Conservation (phyloP, 73 alveolate genomes). For the Paramecium octaurelia region DNA sequence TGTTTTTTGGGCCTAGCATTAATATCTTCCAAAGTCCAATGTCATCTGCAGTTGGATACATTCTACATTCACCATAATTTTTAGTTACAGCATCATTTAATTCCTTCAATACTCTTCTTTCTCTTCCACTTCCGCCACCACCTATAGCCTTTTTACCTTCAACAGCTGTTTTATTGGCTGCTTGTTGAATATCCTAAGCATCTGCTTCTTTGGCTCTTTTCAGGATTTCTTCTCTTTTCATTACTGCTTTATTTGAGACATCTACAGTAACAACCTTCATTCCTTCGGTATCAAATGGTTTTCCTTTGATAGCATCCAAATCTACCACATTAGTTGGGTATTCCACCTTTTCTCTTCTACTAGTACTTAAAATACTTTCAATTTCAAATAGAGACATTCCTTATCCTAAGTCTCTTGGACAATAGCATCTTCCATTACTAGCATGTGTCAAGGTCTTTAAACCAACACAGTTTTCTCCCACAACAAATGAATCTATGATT, state of each 20-base stretch:
- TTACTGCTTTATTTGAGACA: background rate
- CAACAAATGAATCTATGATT: constrained; percentile 62
- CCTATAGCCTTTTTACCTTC: background rate
- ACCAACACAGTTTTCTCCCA: constrained; percentile 50
- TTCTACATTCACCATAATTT: background rate
- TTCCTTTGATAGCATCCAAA: background rate
- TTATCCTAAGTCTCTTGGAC: constrained; percentile 50
- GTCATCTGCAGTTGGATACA: constrained; percentile 59
- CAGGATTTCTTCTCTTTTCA: constrained; percentile 13
- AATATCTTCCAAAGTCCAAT: constrained; percentile 54
- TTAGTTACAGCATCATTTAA: background rate
- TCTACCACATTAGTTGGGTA: background rate
- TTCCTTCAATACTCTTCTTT: constrained; percentile 46
- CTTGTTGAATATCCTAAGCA: background rate
- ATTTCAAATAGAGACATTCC: constrained; percentile 63
- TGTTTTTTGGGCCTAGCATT: constrained; percentile 63
- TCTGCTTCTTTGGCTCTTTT: background rate
- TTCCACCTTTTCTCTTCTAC: constrained; percentile 28
- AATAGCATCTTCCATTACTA: constrained; percentile 60
- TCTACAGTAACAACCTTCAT: background rate
- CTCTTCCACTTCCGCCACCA: background rate
- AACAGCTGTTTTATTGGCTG: background rate
- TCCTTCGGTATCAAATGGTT: constrained; percentile 46
- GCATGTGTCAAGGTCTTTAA: constrained; percentile 65
- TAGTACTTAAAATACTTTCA: constrained; percentile 50